Base-by-base conservation (phyloP, 2,329 filamentous ascomycete genomes). In the Metarhizium album region DNA sequence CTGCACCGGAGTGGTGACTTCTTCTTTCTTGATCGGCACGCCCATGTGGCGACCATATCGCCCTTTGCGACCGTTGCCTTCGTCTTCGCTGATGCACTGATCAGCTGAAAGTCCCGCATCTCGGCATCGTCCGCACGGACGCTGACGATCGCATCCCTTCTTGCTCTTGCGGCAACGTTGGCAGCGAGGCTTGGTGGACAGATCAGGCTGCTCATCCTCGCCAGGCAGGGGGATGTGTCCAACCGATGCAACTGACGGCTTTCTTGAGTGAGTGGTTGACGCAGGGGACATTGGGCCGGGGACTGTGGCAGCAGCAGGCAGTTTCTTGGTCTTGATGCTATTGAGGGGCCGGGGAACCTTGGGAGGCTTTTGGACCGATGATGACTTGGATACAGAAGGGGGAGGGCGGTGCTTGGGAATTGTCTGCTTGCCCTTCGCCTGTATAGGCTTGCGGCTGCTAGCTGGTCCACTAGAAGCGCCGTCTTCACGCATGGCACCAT, bases 151-250 rank as follows among this genome's bases (percentile, higher is more conserved):
- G 65, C 93, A 98, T 13, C 93, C 93, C 72, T 98, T 98, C 78
- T 98, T 98, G 73, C 91, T 97, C 80, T 98, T 98, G 62, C 93
- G 86, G 76, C 93, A 98, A 52, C 93, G 86, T 68, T 98, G 93
- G 74, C 93, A 98, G 55, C 93, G 90, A 51, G 93, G 93, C 71
- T 97, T 96, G 58, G 86, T 90, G 0, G 91, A 96, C 20, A 97
- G 73, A 60, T 98, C 91, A 3, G 90, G 93, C 46, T 95, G 75
- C 52, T 96, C 90, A 57, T 96, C 90, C 57, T 95, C 67, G 58
- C 90, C 88, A 31, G 75, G 74, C 7, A 73, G 71, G 4, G 74
- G 69, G 45, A 73, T 57, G 37, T 67, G 62, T 14, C 66, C 66
- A 14, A 68, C 69, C 14, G 87, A 89, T 11, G 82, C 78, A 52